phyloP scores from a whole-genome alignment of 2,329 filamentous ascomycete species.

The Aspergillus japonicus region DNA sequence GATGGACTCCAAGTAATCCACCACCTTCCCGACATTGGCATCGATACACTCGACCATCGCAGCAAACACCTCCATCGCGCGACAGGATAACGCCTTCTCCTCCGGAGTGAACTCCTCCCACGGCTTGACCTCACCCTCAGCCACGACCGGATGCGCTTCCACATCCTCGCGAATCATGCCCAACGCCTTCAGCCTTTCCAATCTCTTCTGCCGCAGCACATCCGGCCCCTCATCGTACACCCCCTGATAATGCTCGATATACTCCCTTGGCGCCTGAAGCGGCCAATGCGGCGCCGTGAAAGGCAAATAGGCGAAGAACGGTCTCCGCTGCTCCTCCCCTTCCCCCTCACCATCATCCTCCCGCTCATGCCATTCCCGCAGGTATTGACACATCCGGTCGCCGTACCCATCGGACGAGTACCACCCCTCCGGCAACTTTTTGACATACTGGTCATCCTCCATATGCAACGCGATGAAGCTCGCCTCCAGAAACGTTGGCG shows the following conservation, averaged over 20 bases:
- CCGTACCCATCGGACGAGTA: constrained; percentile 57
- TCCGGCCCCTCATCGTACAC: constrained; percentile 63
- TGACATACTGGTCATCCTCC: constrained; percentile 46
- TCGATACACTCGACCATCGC: constrained; percentile 66
- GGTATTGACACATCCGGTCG: constrained; percentile 53
- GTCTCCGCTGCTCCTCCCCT: constrained; percentile 35
- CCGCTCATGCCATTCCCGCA: constrained; percentile 49
- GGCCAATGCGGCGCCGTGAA: constrained; percentile 66
- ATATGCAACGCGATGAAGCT: constrained; percentile 47
- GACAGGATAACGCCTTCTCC: constrained; percentile 42
- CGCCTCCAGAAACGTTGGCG: constrained; percentile 42
- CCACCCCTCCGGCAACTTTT: constrained; percentile 51
- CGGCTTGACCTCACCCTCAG: constrained; percentile 47
- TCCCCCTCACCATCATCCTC: constrained; percentile 23
- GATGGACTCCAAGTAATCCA: constrained; percentile 55
- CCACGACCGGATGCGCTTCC: constrained; percentile 37
- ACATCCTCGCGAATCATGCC: constrained; percentile 55
- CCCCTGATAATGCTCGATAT: constrained; percentile 58
- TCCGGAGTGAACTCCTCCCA: constrained; percentile 38
- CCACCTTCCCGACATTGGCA: constrained; percentile 58
- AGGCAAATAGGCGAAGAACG: constrained; percentile 61
- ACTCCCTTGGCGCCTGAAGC: constrained; percentile 57
- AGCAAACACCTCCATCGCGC: constrained; percentile 63
- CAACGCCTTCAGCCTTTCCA: constrained; percentile 57
- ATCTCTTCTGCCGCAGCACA: constrained; percentile 52